Evolutionary conservation across 2,329 filamentous ascomycete species (phyloP).

Genomic region (Nannizziopsis barbatae): DNA sequence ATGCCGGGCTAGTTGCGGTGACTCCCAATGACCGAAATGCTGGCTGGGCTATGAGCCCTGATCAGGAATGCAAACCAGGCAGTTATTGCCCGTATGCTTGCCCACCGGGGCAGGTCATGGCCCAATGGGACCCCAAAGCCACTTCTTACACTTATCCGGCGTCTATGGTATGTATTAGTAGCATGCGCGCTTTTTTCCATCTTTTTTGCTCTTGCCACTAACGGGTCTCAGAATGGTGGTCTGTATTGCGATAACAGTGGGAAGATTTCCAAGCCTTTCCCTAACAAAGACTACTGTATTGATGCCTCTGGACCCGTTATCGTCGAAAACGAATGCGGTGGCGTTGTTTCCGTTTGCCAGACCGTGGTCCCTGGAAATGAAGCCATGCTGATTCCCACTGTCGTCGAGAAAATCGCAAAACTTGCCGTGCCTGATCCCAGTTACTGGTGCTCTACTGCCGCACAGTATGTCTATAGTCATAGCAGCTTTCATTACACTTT

Average conservation of each 20-base stretch:
- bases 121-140: slow-evolving; percentile 64
- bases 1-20: slow-evolving; percentile 56
- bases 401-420: slow-evolving; percentile 45
- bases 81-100: slow-evolving; percentile 68
- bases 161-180: slow-evolving; percentile 52
- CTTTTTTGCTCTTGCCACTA: background rate
- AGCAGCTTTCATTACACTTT: background rate
- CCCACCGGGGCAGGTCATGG: slow-evolving; percentile 62
- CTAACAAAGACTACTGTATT: slow-evolving; percentile 56
- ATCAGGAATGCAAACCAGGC: slow-evolving; percentile 56
- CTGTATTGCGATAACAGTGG: slow-evolving; percentile 59
- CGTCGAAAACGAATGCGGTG: slow-evolving; percentile 55
- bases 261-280: slow-evolving; percentile 57
- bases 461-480: slow-evolving; percentile 47
- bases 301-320: slow-evolving; percentile 54
- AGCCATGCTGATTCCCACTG: slow-evolving; percentile 71
- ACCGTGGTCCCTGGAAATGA: slow-evolving; percentile 69
- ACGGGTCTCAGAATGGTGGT: slow-evolving; percentile 53
- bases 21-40: slow-evolving; percentile 55
- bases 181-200: background rate
- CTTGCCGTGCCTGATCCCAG: slow-evolving; percentile 58
- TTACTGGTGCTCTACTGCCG: slow-evolving; percentile 63
- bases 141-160: slow-evolving; percentile 54
- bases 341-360: slow-evolving; percentile 61
- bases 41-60: slow-evolving; percentile 70